Conservation (phyloP, 2,329 filamentous ascomycete species). For the Exophiala phaeomuriformis region DNA sequence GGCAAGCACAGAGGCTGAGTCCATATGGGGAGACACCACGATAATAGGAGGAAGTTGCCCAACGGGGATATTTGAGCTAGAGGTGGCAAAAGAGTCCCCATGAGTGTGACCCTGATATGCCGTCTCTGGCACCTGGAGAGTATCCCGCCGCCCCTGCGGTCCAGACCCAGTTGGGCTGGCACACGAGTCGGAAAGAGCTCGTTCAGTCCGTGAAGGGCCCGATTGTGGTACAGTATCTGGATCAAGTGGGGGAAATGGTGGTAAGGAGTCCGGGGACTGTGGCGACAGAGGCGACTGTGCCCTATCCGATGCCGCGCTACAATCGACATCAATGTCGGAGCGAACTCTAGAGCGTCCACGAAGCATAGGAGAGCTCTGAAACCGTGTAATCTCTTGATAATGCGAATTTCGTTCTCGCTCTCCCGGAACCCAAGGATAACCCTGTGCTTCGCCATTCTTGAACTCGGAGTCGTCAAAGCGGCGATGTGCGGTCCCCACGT, state of each 20-base stretch:
- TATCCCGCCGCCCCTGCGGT: background rate
- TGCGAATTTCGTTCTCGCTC: background rate
- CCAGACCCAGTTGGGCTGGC: background rate
- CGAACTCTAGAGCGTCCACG: background rate
- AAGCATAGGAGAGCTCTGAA: background rate
- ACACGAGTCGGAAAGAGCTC: background rate
- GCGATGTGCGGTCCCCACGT: background rate
- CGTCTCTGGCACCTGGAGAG: background rate
- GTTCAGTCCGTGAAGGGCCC: background rate
- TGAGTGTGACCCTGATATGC: background rate
- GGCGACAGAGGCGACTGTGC: background rate
- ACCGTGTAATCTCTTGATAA: background rate
- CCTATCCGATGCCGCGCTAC: background rate
- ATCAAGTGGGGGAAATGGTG: background rate
- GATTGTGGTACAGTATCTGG: background rate
- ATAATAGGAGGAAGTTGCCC: background rate
- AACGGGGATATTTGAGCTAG: background rate
- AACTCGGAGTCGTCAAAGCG: background rate
- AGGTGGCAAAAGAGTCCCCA: background rate
- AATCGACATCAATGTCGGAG: background rate
- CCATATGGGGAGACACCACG: background rate
- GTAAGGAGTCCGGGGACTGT: background rate
- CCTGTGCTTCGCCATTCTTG: background rate
- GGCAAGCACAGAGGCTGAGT: background rate
- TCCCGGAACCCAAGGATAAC: background rate